These are phyloP conservation scores for Chlorella sorokiniana DNA, from an alignment of 139 green algal genomes.

Conservation along the genomic window DNA sequence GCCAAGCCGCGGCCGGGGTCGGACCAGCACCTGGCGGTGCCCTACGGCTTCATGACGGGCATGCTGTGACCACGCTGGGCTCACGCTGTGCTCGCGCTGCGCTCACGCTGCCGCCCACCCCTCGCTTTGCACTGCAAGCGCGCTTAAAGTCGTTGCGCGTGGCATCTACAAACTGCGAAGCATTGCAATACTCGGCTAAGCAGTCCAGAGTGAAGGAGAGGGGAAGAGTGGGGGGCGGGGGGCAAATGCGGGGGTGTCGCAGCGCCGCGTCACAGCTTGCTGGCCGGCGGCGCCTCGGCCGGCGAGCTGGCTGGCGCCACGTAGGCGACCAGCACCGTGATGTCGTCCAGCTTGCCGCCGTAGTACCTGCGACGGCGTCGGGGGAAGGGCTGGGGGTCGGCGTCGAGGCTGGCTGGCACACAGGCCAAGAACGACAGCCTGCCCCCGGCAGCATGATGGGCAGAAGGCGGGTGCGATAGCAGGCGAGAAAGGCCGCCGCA, in stretches of 20 bases:
- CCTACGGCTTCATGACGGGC: conserved; percentile 77
- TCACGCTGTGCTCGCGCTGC: no score
- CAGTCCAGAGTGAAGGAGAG: no score
- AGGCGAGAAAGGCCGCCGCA: no score
- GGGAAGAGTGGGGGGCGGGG: no score
- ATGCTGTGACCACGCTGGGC: conserved; percentile 47
- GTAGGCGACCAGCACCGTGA: conserved; percentile 81
- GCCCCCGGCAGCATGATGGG: no score
- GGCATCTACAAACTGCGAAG: not conserved
- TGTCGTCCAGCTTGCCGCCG: conserved; percentile 88
- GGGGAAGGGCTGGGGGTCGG: no score
- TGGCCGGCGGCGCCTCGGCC: not conserved
- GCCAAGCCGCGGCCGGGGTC: conserved; percentile 37
- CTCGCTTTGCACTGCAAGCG: no score
- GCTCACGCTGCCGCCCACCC: no score
- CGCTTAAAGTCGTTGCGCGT: no score
- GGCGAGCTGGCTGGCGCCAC: conserved; percentile 26
- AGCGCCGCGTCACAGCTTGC: not conserved
- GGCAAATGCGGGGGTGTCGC: not conserved
- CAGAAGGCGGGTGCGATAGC: no score
- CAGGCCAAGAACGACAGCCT: no score
- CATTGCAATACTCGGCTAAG: not conserved
- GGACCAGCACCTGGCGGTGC: conserved; percentile 66
- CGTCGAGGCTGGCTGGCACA: no score
- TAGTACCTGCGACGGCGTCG: conserved; percentile 12